Evolutionary conservation across 2,329 filamentous ascomycete species (phyloP), one percentile per base, ranked within the genome.

Genomic region (Amesomyces nigricolor): DNA sequence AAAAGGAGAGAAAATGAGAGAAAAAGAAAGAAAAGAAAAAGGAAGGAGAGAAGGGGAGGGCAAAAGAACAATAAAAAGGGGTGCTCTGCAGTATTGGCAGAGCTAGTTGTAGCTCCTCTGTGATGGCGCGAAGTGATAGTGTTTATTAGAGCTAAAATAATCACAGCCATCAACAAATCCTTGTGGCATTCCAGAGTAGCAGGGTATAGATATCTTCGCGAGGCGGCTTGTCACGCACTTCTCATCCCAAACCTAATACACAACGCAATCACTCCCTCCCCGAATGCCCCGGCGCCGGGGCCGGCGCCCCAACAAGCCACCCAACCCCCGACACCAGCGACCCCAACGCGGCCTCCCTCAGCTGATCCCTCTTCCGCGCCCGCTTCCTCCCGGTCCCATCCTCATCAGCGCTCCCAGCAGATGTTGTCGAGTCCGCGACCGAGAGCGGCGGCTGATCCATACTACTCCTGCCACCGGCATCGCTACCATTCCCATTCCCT

Each of bases 361-460:
- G 65, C 68, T 87, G 85, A 67, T 92, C 89, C 62, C 89, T 78
- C 74, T 86, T 91, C 63, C 88, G 79, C 38, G 81, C 75, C 54
- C 71, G 75, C 56, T 75, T 69, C 47, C 67, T 64, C 47, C 60
- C 54, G 26, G 64, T 66, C 59, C 38, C 64, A 64, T 57, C 60
- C 29, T 55, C 56, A 11, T 43, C 55, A 29, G 16, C 52, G 7
- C 58, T 60, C n/a, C 59, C 54, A 11, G 32, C 54, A 17, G 53
- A 53, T 19, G 54, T 62, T 52, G 53, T 62, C 54, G 54, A 60
- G 22, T 51, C 61, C 19, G 47, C 32, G 32, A 19, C 50, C 48
- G 45, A 60, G 47, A 44, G 47, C 38, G n/a, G 50, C 47, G 17
- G 56, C 57, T 45, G 48, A 11, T 55, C 56, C 7, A 54, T 37